Evolutionary conservation across 805 yeast species (phyloP).

Genomic region (Myxozyma neglecta): DNA sequence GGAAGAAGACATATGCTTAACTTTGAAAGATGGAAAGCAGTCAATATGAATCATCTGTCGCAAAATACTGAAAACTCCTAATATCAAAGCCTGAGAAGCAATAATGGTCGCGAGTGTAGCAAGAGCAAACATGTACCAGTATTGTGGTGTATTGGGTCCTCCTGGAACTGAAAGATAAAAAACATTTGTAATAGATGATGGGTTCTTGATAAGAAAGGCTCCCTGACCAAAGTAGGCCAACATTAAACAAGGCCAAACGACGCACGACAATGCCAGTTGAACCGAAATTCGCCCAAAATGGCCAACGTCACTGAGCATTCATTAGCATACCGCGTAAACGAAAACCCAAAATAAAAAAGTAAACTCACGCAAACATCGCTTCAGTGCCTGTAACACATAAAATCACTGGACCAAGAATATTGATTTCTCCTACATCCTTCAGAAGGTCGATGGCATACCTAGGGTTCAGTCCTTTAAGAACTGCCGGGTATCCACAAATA

Average conservation of each 20-base stretch:
- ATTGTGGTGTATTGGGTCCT: slow-evolving; percentile 41
- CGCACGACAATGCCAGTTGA: too few species aligned
- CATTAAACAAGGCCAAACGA: slow-evolving; percentile 41
- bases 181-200: slow-evolving; percentile 45
- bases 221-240: slow-evolving; percentile 60
- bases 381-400: slow-evolving; percentile 60
- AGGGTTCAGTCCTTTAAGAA: slow-evolving; percentile 54
- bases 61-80: slow-evolving; percentile 57
- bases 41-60: slow-evolving; percentile 55
- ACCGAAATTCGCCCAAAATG: slow-evolving; percentile 48
- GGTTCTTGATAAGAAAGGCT: slow-evolving; percentile 48
- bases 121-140: slow-evolving; percentile 52
- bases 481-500: slow-evolving; percentile 46
- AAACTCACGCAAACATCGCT: slow-evolving; percentile 55
- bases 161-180: slow-evolving; percentile 57
- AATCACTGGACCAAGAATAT: slow-evolving; percentile 50
- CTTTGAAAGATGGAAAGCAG: slow-evolving; percentile 53
- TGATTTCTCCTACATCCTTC: slow-evolving; percentile 42
- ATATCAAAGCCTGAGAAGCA: slow-evolving; percentile 61
- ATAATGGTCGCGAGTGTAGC: slow-evolving; percentile 58
- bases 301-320: slow-evolving; percentile 47
- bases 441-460: slow-evolving; percentile 51
- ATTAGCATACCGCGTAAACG: not conserved
- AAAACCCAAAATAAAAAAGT: too few species aligned
- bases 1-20: slow-evolving; percentile 49